Base-by-base conservation (phyloP, 345 rosid species). In the Eucalyptus lansdowneana region DNA sequence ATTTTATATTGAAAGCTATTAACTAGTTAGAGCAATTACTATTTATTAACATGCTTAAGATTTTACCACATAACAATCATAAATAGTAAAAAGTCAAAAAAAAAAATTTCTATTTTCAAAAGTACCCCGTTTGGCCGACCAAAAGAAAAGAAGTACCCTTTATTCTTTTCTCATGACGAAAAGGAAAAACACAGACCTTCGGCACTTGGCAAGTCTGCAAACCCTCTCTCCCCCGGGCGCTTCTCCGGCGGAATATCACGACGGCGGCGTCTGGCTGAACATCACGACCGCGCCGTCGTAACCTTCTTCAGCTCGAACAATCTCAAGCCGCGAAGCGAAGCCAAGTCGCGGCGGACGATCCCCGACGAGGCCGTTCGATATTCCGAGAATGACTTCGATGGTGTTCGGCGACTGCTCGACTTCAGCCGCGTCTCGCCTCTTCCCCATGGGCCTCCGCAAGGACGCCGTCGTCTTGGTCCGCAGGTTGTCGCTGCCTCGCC, bases 361-460 rank as follows among this genome's bases (percentile, higher is more conserved):
- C 7, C 22, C 27, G 21, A 72, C 27, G 83, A 37, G 5, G 45
- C 25, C 0, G 83, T 76, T 76, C 47, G 45, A 76, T 53, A 53
- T 76, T 40, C 83, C 7, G 87, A 29, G 49, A 65, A 89, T 86
- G 90, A 37, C 90, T 85, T 89, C 90, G 13, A 60, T 62, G 44
- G 42, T 89, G 29, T 45, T 89, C 88, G 56, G 88, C 50, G 90
- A 89, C 49, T 89, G 90, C 34, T 89, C 90, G 17, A 83, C 90
- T 13, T 62, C 90, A 3, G 34, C 90, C 24, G 49, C 90, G 45
- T 72, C 88, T 89, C 90, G 88, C 29, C 94, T 72, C 92, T 94
- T 90, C 88, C 96, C 91, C 87, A 92, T 67, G 86, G 92, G 76
- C 86, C 94, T 42, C 94, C 93, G 29, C 91, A 92, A 88, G 86